A percentile compares a stretch with the other conserved stretches of the same genome.
phyloP scores from a whole-genome alignment of 805 yeast species.

The Spathaspora girioi region DNA sequence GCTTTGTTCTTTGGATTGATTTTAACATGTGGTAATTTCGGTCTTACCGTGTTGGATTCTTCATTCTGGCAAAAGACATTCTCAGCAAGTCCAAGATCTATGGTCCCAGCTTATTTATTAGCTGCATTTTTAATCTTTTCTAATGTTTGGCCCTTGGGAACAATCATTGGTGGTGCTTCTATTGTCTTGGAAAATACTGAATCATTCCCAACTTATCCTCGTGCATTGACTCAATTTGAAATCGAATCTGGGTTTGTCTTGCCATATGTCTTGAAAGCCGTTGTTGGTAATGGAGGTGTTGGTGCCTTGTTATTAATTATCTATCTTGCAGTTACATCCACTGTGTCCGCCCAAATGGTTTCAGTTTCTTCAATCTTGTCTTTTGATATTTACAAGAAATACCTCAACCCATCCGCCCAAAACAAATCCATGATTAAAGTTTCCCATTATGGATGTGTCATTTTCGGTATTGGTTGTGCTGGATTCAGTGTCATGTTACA shows the following conservation, averaged over 20 bases:
- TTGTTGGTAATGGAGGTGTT: constrained; percentile 27
- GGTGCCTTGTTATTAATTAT: constrained; percentile 30
- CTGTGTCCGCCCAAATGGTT: constrained; percentile 38
- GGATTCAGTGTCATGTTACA: constrained; percentile 36
- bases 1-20: constrained; percentile 33
- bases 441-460: constrained; percentile 41
- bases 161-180: constrained; percentile 31
- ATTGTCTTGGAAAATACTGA: constrained; percentile 22
- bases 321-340: constrained; percentile 40
- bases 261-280: constrained; percentile 27
- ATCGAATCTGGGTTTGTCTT: constrained; percentile 27
- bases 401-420: constrained; percentile 40
- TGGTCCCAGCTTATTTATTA: constrained; percentile 34
- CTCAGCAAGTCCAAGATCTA: constrained; percentile 30
- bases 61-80: constrained; percentile 41
- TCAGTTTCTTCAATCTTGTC: constrained; percentile 40
- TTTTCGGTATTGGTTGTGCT: constrained; percentile 32
- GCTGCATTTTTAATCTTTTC: constrained; percentile 30
- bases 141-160: constrained; percentile 34
- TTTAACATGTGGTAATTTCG: constrained; percentile 33
- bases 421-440: constrained; percentile 38
- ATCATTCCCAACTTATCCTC: constrained; percentile 29
- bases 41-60: constrained; percentile 35
- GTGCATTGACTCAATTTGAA: constrained; percentile 23
- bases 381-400: constrained; percentile 45